A percentile compares a stretch with the other conserved stretches of the same genome.
Conservation (phyloP, 108 stramenopile genomes). For the Hondaea fermentalgiana region DNA sequence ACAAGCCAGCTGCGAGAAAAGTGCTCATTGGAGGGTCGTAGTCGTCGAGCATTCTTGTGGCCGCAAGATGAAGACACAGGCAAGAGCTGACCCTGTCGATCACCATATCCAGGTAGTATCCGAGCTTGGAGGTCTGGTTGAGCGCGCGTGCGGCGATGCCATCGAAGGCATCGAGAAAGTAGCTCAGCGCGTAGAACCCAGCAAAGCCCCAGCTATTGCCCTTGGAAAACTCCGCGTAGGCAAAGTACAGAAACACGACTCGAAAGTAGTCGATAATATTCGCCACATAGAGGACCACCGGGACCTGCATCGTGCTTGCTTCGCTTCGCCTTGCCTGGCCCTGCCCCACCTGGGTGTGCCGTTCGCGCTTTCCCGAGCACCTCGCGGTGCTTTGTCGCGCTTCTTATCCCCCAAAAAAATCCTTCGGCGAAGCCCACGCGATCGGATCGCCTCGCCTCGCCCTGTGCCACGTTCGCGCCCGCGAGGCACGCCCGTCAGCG, state of each 20-base stretch:
- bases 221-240: neutral
- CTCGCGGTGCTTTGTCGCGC: too few species aligned
- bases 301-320: neutral
- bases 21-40: neutral
- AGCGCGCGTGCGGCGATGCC: neutral
- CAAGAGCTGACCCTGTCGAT: neutral
- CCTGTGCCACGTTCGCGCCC: too few species aligned
- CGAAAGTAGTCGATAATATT: constrained; percentile 9
- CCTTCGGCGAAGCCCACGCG: too few species aligned
- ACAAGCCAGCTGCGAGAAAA: neutral
- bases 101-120: constrained; percentile 1
- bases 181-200: neutral
- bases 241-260: neutral
- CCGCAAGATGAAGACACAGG: neutral
- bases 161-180: neutral
- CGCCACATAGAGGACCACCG: neutral
- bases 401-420: too few species aligned
- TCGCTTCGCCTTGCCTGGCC: too few species aligned
- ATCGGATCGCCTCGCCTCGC: too few species aligned
- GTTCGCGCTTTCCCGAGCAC: too few species aligned
- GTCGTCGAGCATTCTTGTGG: neutral
- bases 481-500: too few species aligned
- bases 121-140: constrained; percentile 1
- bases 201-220: neutral
- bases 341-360: too few species aligned